Percentiles rank a stretch among this genome's conserved stretches.
Evolutionary conservation across 208 protist genomes (phyloP).

Genomic region (Crithidia sp.): DNA sequence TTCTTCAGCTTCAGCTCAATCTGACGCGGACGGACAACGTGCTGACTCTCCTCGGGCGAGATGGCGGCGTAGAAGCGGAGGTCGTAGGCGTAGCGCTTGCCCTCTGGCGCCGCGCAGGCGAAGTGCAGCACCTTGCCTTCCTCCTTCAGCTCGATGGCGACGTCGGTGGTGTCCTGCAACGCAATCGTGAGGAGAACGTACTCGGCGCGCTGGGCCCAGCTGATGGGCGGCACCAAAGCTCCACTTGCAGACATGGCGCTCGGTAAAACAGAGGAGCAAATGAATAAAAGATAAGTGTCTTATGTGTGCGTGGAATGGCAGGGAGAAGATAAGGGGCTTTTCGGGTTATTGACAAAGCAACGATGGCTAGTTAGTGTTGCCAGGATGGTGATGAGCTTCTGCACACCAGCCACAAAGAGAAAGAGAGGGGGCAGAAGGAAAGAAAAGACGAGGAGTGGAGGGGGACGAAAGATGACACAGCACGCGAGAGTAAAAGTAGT

Average conservation of each 20-base stretch:
- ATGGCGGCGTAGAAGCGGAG: constrained; percentile 70
- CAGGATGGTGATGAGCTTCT: too few species aligned
- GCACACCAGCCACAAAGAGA: too few species aligned
- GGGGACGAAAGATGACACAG: too few species aligned
- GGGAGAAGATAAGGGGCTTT: not conserved
- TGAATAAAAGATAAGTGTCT: constrained; percentile 7
- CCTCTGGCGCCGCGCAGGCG: constrained; percentile 37
- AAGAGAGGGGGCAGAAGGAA: too few species aligned
- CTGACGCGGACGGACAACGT: constrained; percentile 74
- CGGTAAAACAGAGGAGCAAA: constrained; percentile 30
- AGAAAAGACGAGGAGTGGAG: too few species aligned
- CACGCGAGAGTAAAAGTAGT: too few species aligned
- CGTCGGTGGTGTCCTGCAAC: constrained; percentile 76
- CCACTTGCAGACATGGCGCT: constrained; percentile 26
- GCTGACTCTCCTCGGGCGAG: constrained; percentile 74
- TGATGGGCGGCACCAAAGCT: constrained; percentile 60
- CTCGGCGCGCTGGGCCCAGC: constrained; percentile 87
- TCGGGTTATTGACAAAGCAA: too few species aligned
- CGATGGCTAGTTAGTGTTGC: too few species aligned
- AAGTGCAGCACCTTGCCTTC: constrained; percentile 57
- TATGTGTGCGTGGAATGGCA: not conserved
- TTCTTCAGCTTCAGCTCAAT: constrained; percentile 86
- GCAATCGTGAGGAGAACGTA: constrained; percentile 78
- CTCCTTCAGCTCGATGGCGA: constrained; percentile 62
- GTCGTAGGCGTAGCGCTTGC: constrained; percentile 50